A percentile compares a stretch with the other conserved stretches of the same genome.
Conservation (phyloP, 441 rosid species). For the Raphanus hybrid region DNA sequence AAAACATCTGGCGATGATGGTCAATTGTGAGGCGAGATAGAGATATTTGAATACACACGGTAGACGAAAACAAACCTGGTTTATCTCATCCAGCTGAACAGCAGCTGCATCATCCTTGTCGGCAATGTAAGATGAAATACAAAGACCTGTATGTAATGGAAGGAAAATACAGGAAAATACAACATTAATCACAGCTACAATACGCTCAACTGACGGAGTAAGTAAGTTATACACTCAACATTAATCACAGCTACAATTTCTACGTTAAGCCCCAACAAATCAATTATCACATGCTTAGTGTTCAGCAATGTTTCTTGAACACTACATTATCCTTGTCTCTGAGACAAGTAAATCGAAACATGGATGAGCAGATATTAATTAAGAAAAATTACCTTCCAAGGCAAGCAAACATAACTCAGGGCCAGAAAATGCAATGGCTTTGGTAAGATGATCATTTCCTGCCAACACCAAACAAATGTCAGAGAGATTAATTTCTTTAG, state of each 20-base stretch:
- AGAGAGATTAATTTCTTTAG: constrained; percentile 24
- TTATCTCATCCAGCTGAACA: constrained; percentile 70
- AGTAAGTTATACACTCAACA: not conserved
- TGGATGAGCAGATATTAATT: constrained; percentile 12
- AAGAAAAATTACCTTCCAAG: constrained; percentile 67
- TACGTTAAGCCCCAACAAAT: constrained; percentile 15
- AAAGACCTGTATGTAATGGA: constrained; percentile 57
- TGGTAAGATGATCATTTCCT: constrained; percentile 52
- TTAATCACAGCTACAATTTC: constrained; percentile 9
- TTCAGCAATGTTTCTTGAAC: constrained; percentile 9
- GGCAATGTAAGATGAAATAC: constrained; percentile 74
- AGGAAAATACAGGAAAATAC: not conserved
- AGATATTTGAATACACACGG: constrained; percentile 13
- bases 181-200: constrained; percentile 5
- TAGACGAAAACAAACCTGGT: constrained; percentile 58
- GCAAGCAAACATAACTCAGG: constrained; percentile 76
- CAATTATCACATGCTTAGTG: not conserved
- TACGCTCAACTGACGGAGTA: not conserved
- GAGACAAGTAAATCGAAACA: not conserved
- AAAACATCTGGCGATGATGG: constrained; percentile 64
- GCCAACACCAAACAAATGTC: constrained; percentile 39
- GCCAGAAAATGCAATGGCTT: constrained; percentile 56
- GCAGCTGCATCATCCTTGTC: constrained; percentile 50
- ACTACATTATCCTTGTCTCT: constrained; percentile 14
- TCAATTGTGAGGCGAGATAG: constrained; percentile 32